Base-by-base conservation (phyloP, 345 rosid genomes). In the Moricandia moricandioides region DNA sequence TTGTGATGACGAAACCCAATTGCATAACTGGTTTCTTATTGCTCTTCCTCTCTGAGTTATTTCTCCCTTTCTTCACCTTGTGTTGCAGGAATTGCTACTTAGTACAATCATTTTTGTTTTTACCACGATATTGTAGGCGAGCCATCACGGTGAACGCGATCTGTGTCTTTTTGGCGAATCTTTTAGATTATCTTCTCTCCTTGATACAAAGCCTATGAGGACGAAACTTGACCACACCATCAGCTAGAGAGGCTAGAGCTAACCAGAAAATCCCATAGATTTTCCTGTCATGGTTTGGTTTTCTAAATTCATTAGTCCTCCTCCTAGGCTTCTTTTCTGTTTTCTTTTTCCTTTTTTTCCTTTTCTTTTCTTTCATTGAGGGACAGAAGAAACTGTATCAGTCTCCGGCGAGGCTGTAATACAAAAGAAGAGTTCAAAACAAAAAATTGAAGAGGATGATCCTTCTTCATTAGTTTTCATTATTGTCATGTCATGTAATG, bases 341-440 rank as follows among this genome's bases (percentile, higher is more conserved):
- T 66, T 71, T 59, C n/a, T 58, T 71, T 66, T 61, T 65, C 10
- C 31, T 61, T 2, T 39, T 61, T 39, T 37, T 54, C 24, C 45
- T 67, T 43, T 45, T 26, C 14, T 16, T 37, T 64, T 70, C 62
- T 70, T 77, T 77, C 80, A 71, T 39, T 67, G 81, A 78, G 73
- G 64, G 65, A 78, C 56, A 79, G 77, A 55, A 82, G 83, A 84
- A 85, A 57, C 81, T 84, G 89, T 84, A 84, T 87, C 87, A 83
- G 88, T 87, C 92, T 86, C 85, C 63, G 80, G 88, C 73, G 91
- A 92, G 92, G 87, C 84, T 64, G 82, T 81, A 77, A 88, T 83
- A 85, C 90, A 75, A 74, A 84, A 85, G 81, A 61, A 78, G 77
- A 78, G 74, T 65, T 77, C 67, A 59, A 71, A 58, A 47, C 60